Evolutionary conservation across 2,329 filamentous ascomycete species (phyloP), one percentile per base, ranked within the genome.

Genomic region (Rhynchosporium secalis): DNA sequence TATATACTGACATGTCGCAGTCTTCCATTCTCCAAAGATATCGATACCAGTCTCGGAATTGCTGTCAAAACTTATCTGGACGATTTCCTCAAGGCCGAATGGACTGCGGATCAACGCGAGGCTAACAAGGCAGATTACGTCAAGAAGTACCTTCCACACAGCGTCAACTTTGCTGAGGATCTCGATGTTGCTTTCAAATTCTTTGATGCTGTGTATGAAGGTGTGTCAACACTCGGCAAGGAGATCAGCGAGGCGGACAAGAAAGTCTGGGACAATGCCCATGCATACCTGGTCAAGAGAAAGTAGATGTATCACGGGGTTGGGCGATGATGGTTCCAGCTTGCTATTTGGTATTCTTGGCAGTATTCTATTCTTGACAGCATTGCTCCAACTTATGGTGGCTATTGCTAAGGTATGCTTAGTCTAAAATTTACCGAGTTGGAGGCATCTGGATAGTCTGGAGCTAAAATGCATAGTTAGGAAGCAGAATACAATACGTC

Each of bases 1-100:
- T 63, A 47, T 60, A 59, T 41, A 45, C 58, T 68, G 65, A 68
- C 29, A 36, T 54, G 48, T 33, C 40, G 36, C 57, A 86, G 83
- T 59, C 78, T 92, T 3, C 89, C 89, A 8, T 90, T 92, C 73
- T 77, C 85, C 26, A 78, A 81, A 20, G 86, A 91, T 66, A 86
- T 88, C 10, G 89, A 93, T 71, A 88, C 91, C 54, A 88, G 86
- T 12, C 81, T 95, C 40, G 90, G 88, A 33, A 90, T 95, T 65
- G 90, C 90, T 0, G 86, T 92, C 46, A 91, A 92, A 75, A 91
- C 89, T 8, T 91, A 91, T 72, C 82, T 92, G 28, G 89, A 92
- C 68, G 89, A 92, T 62, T 79, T 92, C 55, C 82, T 81, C 15
- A 77, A 85, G 56, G 80, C 82, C 26, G 76, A 79, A 8, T 83